These are phyloP conservation scores for Trichoderma virens DNA, from an alignment of 495 filamentous ascomycete genomes.

Conservation along the genomic window DNA sequence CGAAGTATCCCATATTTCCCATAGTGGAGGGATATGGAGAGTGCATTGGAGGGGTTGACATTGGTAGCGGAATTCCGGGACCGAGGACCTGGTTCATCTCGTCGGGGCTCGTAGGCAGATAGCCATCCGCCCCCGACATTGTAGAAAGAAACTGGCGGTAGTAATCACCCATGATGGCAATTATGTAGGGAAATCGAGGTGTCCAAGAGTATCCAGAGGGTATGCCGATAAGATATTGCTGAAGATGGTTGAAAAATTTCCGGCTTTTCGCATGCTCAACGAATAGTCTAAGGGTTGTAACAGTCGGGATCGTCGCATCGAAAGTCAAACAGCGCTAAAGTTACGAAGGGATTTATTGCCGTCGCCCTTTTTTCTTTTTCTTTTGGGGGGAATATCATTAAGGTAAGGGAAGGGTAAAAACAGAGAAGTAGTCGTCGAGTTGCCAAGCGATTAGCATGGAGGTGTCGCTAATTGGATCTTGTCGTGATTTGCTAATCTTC, in stretches of 20 bases:
- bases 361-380: not conserved
- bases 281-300: not conserved
- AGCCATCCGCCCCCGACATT: constrained; percentile 34
- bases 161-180: constrained; percentile 36
- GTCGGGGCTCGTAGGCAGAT: constrained; percentile 25
- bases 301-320: not conserved
- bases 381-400: no score
- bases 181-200: not conserved
- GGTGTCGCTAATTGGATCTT: not conserved
- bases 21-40: constrained; percentile 33
- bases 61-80: not conserved
- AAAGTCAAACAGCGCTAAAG: not conserved
- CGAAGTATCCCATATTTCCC: constrained; percentile 38
- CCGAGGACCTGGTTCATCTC: constrained; percentile 24
- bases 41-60: constrained; percentile 20
- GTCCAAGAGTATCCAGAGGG: constrained; percentile 8
- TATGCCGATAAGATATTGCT: not conserved
- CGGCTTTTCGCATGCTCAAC: not conserved
- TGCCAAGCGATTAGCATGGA: not conserved
- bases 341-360: not conserved
- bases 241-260: not conserved
- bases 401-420: not conserved
- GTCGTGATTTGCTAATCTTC: not conserved
- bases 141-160: constrained; percentile 41
- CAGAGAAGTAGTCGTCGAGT: not conserved